Conservation (phyloP, 345 rosid genomes). For the Pugionium dolabratum region DNA sequence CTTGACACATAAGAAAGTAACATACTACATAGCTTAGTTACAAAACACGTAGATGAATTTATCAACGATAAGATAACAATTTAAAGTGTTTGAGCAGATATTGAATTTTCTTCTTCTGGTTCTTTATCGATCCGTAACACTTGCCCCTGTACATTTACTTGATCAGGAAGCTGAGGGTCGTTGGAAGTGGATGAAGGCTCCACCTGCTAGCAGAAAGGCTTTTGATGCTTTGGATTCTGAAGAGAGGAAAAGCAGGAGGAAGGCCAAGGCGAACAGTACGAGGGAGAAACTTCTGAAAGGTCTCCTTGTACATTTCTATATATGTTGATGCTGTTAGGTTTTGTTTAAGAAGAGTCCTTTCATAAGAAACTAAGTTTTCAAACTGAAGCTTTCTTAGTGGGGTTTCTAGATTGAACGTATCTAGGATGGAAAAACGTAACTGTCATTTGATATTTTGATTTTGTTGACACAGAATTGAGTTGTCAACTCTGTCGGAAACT, state of each 20-base stretch:
- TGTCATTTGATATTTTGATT: background rate
- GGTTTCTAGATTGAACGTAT: background rate
- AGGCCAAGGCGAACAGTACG: conserved; percentile 29
- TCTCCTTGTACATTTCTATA: background rate
- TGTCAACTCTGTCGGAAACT: conserved; percentile 51
- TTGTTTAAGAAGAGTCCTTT: background rate
- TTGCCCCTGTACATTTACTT: conserved; percentile 9
- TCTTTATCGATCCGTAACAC: background rate
- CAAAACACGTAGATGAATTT: background rate
- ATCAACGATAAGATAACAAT: background rate
- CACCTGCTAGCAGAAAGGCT: conserved; percentile 53
- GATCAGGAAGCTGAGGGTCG: conserved; percentile 46
- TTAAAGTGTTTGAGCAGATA: background rate
- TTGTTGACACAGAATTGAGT: background rate
- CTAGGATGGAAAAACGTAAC: background rate
- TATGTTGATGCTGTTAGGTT: background rate
- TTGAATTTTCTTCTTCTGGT: too few relatives aligned
- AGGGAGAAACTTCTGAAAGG: conserved; percentile 43
- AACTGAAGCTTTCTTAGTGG: background rate
- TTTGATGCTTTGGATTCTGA: conserved; percentile 33
- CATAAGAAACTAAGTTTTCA: background rate
- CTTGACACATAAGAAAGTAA: background rate
- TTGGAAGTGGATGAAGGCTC: conserved; percentile 71
- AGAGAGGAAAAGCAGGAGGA: conserved; percentile 37
- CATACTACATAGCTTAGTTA: background rate